Percentiles rank a stretch among this genome's conserved stretches.
Evolutionary conservation across 805 yeast species (phyloP).

Genomic region (Cyberlindnera mississippiensis): DNA sequence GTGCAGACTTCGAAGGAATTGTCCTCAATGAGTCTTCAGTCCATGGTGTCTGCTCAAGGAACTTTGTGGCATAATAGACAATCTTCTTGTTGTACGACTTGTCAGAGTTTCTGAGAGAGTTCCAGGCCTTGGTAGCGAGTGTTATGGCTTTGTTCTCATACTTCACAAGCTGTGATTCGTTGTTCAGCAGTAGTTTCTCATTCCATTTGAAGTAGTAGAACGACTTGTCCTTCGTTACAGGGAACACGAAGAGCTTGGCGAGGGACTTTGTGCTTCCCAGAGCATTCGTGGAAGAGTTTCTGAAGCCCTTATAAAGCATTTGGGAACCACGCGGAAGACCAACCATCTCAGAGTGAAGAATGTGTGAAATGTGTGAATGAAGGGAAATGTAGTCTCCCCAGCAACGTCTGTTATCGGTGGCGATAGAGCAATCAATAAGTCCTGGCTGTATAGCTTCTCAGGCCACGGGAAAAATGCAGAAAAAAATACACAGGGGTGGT

Average conservation of each 20-base stretch:
- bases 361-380: too few species aligned
- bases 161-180: slow-evolving; percentile 33
- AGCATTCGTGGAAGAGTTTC: slow-evolving; percentile 10
- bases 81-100: slow-evolving; percentile 53
- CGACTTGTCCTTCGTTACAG: slow-evolving; percentile 59
- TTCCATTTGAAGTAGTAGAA: slow-evolving; percentile 68
- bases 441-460: too few species aligned
- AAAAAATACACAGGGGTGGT: too few species aligned
- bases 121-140: slow-evolving; percentile 61
- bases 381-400: too few species aligned
- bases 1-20: slow-evolving; percentile 64
- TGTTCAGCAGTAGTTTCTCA: slow-evolving; percentile 28
- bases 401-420: too few species aligned
- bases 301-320: slow-evolving; percentile 1
- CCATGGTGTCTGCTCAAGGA: slow-evolving; percentile 69
- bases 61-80: slow-evolving; percentile 46
- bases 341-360: too few species aligned
- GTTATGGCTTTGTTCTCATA: slow-evolving; percentile 43
- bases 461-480: too few species aligned
- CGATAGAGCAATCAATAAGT: too few species aligned
- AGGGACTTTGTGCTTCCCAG: slow-evolving; percentile 27
- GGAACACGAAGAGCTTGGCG: slow-evolving; percentile 65
- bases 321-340: too few species aligned
- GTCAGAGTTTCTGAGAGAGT: slow-evolving; percentile 51
- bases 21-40: slow-evolving; percentile 72